These are phyloP conservation scores for Backusella macrospora DNA, from an alignment of 192 early-diverging fungal species.

Conservation along the genomic window DNA sequence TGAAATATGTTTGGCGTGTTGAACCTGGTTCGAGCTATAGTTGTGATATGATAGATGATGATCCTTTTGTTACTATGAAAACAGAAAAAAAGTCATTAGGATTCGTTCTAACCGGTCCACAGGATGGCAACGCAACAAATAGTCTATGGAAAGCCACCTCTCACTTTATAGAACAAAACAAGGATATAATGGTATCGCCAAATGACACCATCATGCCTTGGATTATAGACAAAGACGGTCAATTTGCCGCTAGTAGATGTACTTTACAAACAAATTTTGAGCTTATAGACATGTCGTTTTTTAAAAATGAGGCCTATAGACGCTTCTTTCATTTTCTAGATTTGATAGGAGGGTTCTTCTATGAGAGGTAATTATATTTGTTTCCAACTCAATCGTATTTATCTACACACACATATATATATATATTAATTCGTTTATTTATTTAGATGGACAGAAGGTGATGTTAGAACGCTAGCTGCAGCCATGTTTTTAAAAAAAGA, in stretches of 20 bases:
- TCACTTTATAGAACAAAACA: slow-evolving; percentile 51
- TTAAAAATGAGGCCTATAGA: slow-evolving; percentile 63
- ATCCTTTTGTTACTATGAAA: slow-evolving; percentile 79
- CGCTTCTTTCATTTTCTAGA: slow-evolving; percentile 77
- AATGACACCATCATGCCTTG: slow-evolving; percentile 50
- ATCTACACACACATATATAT: neutral
- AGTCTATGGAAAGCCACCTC: slow-evolving; percentile 70
- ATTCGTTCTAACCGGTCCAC: slow-evolving; percentile 61
- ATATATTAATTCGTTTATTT: slow-evolving; percentile 3
- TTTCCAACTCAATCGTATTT: neutral
- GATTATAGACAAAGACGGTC: slow-evolving; percentile 48
- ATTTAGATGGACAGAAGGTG: slow-evolving; percentile 66
- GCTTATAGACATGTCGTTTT: slow-evolving; percentile 73
- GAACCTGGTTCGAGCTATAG: slow-evolving; percentile 76
- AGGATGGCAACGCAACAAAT: slow-evolving; percentile 60
- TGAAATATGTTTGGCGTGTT: slow-evolving; percentile 81
- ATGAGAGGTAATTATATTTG: slow-evolving; percentile 58
- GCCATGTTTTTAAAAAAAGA: slow-evolving; percentile 62
- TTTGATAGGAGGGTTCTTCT: slow-evolving; percentile 82
- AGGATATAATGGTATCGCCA: slow-evolving; percentile 37
- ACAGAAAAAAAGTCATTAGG: slow-evolving; percentile 57
- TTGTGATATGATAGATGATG: slow-evolving; percentile 78
- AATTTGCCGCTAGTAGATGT: slow-evolving; percentile 61
- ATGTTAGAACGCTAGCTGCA: slow-evolving; percentile 70
- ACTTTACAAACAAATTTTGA: slow-evolving; percentile 89